Evolutionary conservation across 345 rosid genomes (phyloP), one percentile per base, ranked within the genome.

Genomic region (Rubroshorea leprosula): DNA sequence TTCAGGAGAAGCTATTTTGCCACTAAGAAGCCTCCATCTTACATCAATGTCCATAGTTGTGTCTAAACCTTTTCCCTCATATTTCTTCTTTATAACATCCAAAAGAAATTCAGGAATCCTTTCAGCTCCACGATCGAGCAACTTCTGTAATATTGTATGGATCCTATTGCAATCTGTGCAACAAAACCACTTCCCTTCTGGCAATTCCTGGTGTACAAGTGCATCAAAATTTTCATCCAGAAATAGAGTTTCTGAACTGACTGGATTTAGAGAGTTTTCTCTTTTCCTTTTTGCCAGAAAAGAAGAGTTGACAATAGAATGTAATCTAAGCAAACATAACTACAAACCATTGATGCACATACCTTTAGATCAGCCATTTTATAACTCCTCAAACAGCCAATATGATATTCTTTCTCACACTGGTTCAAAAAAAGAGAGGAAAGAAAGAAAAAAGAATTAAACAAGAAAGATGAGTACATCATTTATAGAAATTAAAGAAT

Each of bases 131-230:
- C 67, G 74, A 61, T 71, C 63, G 51, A 86, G 77, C 83, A 89
- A 65, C 59, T 74, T 86, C 74, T 83, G 84, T 74, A 92, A 72
- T 45, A 83, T 74, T 41, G 87, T 80, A 74, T 84, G 80, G 68
- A 92, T 81, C 66, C 77, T 85, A 27, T 64, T 64, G 77, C 98
- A 92, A 39, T 76, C 90, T 57, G 57, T 14, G 70, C 87, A 83
- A 68, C 98, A 92, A 73, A 92, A 92, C 98, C 98, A 92, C 66
- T 89, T 79, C 52, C 97, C 99, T 69, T 72, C 60, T 43, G 99
- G 97, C 73, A 93, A 72, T 73, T 83, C 96, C 99, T 93, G 85
- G 55, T 63, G 60, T 57, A 68, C 39, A 63, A 67, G 61, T 47
- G 47, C 56, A 67, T 49, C 52, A 58, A 44, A 23, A 61, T 38